Base-by-base conservation (phyloP, 495 filamentous ascomycete species). In the Penicillium dipodomyicola region DNA sequence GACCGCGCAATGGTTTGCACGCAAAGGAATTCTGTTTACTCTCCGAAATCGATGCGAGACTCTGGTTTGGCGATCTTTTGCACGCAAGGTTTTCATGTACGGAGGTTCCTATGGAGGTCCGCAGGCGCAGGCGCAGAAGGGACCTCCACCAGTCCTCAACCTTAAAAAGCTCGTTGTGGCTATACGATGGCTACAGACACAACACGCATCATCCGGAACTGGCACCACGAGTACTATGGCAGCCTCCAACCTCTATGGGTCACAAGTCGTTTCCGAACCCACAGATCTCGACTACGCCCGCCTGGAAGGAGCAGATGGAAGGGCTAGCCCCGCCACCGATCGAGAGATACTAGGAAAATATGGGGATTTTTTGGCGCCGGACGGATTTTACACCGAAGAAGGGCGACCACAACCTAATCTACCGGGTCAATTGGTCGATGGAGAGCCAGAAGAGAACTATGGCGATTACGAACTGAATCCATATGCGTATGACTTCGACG, bases 31-130 rank as follows among this genome's bases (percentile, higher is more conserved):
- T 19, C 78, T 94, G 19, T 77, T 96, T 0, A 81, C 87, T 19
- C 74, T 96, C 3, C 74, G 81, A 8, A 86, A 86, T 65, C 79
- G 88, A 41, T 87, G 91, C 42, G 88, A 95, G 48, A 80, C 89
- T 4, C 78, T 96, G 0, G 81, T 96, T 8, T 96, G 90, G 91
- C 84, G 93, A 3, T 88, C 88, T 2, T 80, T 98, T 19, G 83
- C 87, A 12, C 83, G 94, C 9, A 87, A 84, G 48, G 85, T 87
- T 0, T 97, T 93, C 65, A 72, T 91, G 10, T 74, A 88, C 17
- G 73, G 72, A 43, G 82, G 84, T 29, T 75, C 80, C 66, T 64
- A 72, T 64, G 65, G 85, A 65, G 77, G 85, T 20, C 58, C 58
- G 5, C 67, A 65, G 46, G 64, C 62, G 53, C 67, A 68, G 52